These are phyloP conservation scores for Garcia nutans DNA, from an alignment of 345 rosid species.

Conservation along the genomic window DNA sequence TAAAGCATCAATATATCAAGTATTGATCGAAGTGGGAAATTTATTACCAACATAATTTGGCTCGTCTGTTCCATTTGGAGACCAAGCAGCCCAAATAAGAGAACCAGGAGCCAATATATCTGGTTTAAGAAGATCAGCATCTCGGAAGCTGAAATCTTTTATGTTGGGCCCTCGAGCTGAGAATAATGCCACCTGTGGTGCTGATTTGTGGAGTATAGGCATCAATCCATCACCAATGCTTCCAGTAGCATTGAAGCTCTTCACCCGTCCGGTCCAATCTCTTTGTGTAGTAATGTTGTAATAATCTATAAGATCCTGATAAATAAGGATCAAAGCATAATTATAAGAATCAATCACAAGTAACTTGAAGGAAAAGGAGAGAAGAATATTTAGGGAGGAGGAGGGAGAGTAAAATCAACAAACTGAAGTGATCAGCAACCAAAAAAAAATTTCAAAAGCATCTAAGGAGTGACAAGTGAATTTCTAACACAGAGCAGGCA, in stretches of 20 bases:
- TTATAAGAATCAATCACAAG: constrained; percentile 18
- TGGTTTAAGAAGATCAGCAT: constrained; percentile 98
- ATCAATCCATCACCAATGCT: constrained; percentile 91
- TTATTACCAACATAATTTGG: constrained; percentile 72
- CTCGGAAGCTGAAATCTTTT: constrained; percentile 88
- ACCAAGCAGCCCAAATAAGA: constrained; percentile 99
- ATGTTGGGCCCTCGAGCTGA: constrained; percentile 97
- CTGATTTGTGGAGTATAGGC: constrained; percentile 94
- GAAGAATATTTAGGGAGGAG: neutral
- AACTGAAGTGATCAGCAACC: neutral
- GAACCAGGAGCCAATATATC: constrained; percentile 98
- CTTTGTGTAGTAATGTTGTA: constrained; percentile 85
- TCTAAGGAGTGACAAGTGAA: neutral
- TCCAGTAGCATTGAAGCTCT: constrained; percentile 78
- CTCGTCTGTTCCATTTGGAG: constrained; percentile 96
- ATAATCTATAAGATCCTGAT: constrained; percentile 87
- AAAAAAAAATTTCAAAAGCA: neutral
- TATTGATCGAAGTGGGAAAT: neutral
- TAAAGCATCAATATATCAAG: neutral
- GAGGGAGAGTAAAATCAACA: neutral
- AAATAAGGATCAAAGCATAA: constrained; percentile 11
- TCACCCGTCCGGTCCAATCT: constrained; percentile 97
- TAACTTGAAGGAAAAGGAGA: neutral
- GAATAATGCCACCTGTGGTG: constrained; percentile 94
- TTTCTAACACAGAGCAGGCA: neutral